Conservation (phyloP, 78 protist species). For the Anaeramoeba flamelloides region DNA sequence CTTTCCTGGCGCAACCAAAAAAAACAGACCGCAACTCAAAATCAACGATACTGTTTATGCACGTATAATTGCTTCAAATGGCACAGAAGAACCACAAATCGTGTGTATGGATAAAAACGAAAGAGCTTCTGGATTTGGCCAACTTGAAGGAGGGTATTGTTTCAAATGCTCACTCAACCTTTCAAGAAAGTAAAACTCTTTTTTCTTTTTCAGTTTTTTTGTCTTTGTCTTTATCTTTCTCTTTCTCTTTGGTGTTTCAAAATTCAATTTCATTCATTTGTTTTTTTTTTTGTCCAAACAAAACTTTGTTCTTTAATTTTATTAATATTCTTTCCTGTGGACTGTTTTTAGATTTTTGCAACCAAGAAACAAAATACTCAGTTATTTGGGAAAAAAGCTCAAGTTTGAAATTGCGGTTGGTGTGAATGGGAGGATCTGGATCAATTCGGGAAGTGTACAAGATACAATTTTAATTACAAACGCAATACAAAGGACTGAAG, state of each 20-base stretch:
- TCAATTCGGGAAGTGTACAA: constrained; percentile 18
- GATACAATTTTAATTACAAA: no score
- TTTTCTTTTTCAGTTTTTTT: no score
- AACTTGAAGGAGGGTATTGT: constrained; percentile 36
- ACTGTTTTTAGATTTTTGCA: no score
- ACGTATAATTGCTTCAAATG: constrained; percentile 40
- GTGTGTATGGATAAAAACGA: constrained; percentile 28
- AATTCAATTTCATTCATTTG: no score
- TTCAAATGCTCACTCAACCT: constrained; percentile 15
- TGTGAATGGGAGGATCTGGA: constrained; percentile 57
- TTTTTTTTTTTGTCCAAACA: no score
- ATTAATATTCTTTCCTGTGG: no score
- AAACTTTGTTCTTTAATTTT: no score
- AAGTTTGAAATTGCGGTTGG: constrained; percentile 55
- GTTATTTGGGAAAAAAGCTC: constrained; percentile 24
- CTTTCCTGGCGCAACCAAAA: constrained; percentile 58
- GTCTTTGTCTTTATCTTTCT: no score
- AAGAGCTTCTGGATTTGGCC: constrained; percentile 45
- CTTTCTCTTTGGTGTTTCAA: no score
- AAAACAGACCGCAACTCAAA: constrained; percentile 36
- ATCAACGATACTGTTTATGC: constrained; percentile 40
- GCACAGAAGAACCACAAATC: constrained; percentile 57
- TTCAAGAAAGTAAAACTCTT: background rate
- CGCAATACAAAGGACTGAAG: no score
- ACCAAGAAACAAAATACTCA: constrained; percentile 29